Percentiles rank a stretch among this genome's conserved stretches.
phyloP scores from a whole-genome alignment of 192 early-diverging fungal species.

The Umbelopsis vinacea region DNA sequence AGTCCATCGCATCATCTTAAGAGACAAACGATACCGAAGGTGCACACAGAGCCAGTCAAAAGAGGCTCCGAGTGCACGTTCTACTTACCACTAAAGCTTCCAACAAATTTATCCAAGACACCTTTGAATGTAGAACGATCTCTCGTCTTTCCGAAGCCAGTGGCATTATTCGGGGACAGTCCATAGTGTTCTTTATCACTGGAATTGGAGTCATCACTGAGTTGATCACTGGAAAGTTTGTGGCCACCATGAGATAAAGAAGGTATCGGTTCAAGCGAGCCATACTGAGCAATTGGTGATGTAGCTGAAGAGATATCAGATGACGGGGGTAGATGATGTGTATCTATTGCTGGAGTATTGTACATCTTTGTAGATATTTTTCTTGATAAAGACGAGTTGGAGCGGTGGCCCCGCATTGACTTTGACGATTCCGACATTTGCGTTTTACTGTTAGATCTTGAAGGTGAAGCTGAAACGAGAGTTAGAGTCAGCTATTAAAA shows the following conservation, averaged over 20 bases:
- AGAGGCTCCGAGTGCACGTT: slow-evolving; percentile 17
- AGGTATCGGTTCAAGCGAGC: not conserved
- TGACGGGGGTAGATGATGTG: slow-evolving; percentile 12
- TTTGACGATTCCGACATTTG: slow-evolving; percentile 19
- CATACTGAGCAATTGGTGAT: slow-evolving; percentile 22
- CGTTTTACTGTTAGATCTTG: slow-evolving; percentile 20
- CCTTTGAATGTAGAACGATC: slow-evolving; percentile 57
- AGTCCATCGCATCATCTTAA: too few relatives aligned
- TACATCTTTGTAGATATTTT: slow-evolving; percentile 21
- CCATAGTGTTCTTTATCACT: slow-evolving; percentile 21
- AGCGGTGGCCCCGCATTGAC: slow-evolving; percentile 15
- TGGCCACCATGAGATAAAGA: not conserved
- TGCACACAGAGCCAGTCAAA: not conserved
- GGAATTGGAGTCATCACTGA: slow-evolving; percentile 18
- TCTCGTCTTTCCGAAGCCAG: slow-evolving; percentile 26
- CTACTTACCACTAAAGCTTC: slow-evolving; percentile 49
- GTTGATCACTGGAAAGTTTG: not conserved
- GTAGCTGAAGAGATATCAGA: slow-evolving; percentile 11
- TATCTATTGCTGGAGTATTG: slow-evolving; percentile 19
- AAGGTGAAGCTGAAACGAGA: slow-evolving; percentile 9
- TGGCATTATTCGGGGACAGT: not conserved
- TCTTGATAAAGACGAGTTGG: slow-evolving; percentile 20
- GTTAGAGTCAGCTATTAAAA: not conserved
- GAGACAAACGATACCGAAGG: too few relatives aligned
- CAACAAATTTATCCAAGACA: slow-evolving; percentile 58